phyloP scores from a whole-genome alignment of 1,284 basidiomycete genomes.

The Filobasidium uniguttulatum region DNA sequence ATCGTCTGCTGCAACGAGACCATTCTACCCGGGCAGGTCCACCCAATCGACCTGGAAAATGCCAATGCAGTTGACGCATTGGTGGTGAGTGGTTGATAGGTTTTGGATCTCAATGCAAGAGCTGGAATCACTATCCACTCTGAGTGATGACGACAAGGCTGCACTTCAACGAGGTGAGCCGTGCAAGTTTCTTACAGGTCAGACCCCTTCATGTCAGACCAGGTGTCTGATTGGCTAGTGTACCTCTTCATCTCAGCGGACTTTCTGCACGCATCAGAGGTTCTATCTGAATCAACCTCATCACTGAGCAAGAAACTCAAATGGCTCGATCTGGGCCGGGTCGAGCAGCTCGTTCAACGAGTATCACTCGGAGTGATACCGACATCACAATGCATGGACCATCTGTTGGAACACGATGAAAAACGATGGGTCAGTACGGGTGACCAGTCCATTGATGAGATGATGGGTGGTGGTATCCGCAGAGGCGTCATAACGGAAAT shows the following conservation, averaged over 20 bases:
- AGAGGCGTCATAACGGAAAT: slow-evolving; percentile 70
- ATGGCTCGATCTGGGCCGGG: not conserved
- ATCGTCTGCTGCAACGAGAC: no score
- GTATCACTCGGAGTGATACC: slow-evolving; percentile 22
- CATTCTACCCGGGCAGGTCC: no score
- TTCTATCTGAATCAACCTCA: slow-evolving; percentile 26
- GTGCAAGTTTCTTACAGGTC: not conserved
- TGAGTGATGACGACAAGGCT: slow-evolving; percentile 12
- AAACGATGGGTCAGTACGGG: slow-evolving; percentile 45
- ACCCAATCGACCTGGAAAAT: no score
- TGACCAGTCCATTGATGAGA: slow-evolving; percentile 49
- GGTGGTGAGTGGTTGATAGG: no score
- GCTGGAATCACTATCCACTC: slow-evolving; percentile 8
- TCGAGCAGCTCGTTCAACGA: slow-evolving; percentile 1
- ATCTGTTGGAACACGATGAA: slow-evolving; percentile 14
- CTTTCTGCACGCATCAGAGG: slow-evolving; percentile 24
- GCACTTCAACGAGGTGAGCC: slow-evolving; percentile 8
- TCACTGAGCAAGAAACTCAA: slow-evolving; percentile 17
- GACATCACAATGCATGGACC: slow-evolving; percentile 11
- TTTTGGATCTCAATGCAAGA: no score
- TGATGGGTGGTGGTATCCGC: slow-evolving; percentile 58
- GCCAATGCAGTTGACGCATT: no score
- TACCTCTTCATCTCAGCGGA: slow-evolving; percentile 18
- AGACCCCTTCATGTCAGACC: not conserved
- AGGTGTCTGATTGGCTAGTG: not conserved